Base-by-base conservation (phyloP, 106 monocot species). In the Posidonia australis region DNA sequence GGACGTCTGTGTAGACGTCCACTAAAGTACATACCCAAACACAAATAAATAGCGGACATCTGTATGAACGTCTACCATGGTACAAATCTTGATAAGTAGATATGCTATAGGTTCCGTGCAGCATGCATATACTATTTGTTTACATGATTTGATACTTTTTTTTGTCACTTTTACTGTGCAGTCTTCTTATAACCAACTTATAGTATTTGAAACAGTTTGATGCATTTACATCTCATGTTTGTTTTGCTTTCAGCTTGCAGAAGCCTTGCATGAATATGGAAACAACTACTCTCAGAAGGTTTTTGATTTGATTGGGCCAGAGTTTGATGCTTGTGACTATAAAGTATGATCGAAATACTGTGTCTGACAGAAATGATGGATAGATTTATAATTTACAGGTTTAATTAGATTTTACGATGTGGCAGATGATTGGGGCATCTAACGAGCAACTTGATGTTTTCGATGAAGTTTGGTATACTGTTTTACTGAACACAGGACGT, bases 401-500 rank as follows among this genome's bases (percentile, higher is more conserved):
- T 46, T 64, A 60, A 54, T 25, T 16, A 27, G 1, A 54, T 48
- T 42, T 18, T 43, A 16, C 44, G 49, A 41, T 69, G 5, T 42
- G 9, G 27, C 45, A 91, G 92, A 76, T 82, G 72, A 86, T 92
- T 59, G 92, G 92, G 41, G 92, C 92, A 27, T 92, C 92, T 57
- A 84, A 87, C 72, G 92, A 92, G 51, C 92, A 92, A 61, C 67
- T 92, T 61, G 92, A 92, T 79, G 87, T 87, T 58, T 87, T 92
- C 55, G 87, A 84, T 70, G 86, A 86, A 80, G 76, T 92, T 41
- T 92, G 86, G 86, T 87, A 71, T 51, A 53, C 1, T 63, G 73
- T 82, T 44, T 56, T 92, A 19, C 26, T 87, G 56, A 74, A 72
- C 27, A 63, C 62, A 42, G 79, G 84, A 65, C 66, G 82, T 70